Evolutionary conservation across 2,329 filamentous ascomycete species (phyloP).

Genomic region (Trichoderma asperellum): DNA sequence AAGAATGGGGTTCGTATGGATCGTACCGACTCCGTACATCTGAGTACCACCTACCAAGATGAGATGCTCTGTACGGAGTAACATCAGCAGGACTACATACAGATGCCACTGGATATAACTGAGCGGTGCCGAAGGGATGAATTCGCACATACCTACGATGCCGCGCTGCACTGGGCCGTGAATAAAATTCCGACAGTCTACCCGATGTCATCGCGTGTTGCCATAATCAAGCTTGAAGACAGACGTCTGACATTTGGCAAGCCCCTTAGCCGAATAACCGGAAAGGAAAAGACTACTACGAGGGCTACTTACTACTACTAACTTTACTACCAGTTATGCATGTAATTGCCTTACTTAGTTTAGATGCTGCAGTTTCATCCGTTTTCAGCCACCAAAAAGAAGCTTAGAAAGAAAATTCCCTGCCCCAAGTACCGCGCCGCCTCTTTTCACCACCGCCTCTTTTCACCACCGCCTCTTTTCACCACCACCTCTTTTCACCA

Average conservation of each 20-base stretch:
- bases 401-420: background rate
- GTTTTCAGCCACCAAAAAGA: conserved; percentile 4
- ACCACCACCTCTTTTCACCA: conserved; percentile 1
- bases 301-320: background rate
- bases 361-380: background rate
- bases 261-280: background rate
- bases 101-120: background rate
- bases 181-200: background rate
- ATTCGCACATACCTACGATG: background rate
- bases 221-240: conserved; percentile 12
- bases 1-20: conserved; percentile 20
- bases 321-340: background rate
- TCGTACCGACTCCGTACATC: conserved; percentile 25
- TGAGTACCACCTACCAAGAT: conserved; percentile 16
- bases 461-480: conserved; percentile 7
- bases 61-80: background rate
- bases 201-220: background rate
- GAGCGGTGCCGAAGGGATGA: background rate
- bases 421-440: background rate
- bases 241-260: conserved; percentile 17
- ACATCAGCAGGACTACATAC: background rate
- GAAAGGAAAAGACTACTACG: background rate
- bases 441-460: conserved; percentile 2
- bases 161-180: background rate
- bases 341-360: conserved; percentile 7